phyloP scores from a whole-genome alignment of 371 early-diverging fungal genomes.

The Syncephalastrum sp. region DNA sequence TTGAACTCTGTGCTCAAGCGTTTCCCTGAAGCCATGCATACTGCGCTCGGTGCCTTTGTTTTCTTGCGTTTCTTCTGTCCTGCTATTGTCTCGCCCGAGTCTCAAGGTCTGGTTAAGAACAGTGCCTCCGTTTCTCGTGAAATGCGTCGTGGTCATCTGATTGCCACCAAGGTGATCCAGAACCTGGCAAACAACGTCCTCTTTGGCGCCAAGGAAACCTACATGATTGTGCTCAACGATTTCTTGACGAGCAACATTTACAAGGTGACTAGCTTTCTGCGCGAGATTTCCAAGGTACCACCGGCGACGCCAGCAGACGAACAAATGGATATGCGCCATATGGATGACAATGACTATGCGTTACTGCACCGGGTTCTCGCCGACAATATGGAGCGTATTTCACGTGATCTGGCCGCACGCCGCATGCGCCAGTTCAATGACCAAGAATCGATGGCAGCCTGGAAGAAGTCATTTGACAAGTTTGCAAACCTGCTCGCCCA shows the following conservation, averaged over 20 bases:
- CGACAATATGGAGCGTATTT: slow-evolving; percentile 72
- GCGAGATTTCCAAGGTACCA: slow-evolving; percentile 54
- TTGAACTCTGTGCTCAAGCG: slow-evolving; percentile 73
- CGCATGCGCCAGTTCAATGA: slow-evolving; percentile 32
- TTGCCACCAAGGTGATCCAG: slow-evolving; percentile 93
- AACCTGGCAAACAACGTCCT: slow-evolving; percentile 92
- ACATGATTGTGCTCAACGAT: slow-evolving; percentile 85
- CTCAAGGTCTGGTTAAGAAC: slow-evolving; percentile 50
- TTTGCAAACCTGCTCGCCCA: slow-evolving; percentile 83
- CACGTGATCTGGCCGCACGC: slow-evolving; percentile 59
- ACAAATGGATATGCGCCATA: slow-evolving; percentile 22
- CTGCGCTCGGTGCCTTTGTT: slow-evolving; percentile 92
- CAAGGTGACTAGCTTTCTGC: slow-evolving; percentile 61
- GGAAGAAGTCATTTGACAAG: slow-evolving; percentile 65
- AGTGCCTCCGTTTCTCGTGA: slow-evolving; percentile 35
- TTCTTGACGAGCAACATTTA: slow-evolving; percentile 78
- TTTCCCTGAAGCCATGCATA: slow-evolving; percentile 85
- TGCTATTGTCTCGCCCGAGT: slow-evolving; percentile 89
- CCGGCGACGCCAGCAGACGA: slow-evolving; percentile 12
- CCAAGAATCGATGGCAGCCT: slow-evolving; percentile 26
- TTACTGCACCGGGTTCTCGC: slow-evolving; percentile 68
- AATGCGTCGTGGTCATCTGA: slow-evolving; percentile 80
- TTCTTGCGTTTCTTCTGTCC: slow-evolving; percentile 96
- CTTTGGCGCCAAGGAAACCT: slow-evolving; percentile 92
- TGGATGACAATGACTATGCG: slow-evolving; percentile 62